phyloP scores from a whole-genome alignment of 2,329 filamentous ascomycete species.

The Tolypocladium ovalisporum region DNA sequence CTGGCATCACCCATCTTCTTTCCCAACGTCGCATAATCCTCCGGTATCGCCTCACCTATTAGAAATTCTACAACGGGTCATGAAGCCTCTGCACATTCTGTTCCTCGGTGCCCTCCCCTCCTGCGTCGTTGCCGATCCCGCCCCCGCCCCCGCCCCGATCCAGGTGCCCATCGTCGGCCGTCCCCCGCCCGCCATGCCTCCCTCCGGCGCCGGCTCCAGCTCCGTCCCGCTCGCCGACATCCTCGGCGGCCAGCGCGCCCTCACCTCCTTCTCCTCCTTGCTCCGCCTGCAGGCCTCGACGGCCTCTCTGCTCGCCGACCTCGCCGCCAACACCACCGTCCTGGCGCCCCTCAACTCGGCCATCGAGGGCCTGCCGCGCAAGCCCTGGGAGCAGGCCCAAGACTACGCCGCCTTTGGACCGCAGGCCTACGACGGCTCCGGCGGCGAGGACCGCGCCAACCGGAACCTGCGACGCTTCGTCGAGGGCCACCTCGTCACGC shows the following conservation, averaged over 20 bases:
- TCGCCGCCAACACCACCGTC: conserved; percentile 63
- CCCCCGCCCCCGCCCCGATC: conserved; percentile 6
- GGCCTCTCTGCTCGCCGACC: conserved; percentile 56
- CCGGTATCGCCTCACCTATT: background rate
- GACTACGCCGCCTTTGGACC: conserved; percentile 61
- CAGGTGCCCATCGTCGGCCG: conserved; percentile 7
- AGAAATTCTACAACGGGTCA: background rate
- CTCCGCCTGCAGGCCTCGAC: conserved; percentile 65
- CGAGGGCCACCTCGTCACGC: conserved; percentile 69
- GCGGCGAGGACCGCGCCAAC: conserved; percentile 65
- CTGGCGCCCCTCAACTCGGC: conserved; percentile 80
- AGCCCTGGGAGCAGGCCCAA: conserved; percentile 72
- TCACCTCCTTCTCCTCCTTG: conserved; percentile 78
- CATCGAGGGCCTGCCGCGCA: conserved; percentile 66
- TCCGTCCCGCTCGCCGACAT: conserved; percentile 71
- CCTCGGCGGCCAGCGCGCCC: conserved; percentile 63
- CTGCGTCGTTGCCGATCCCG: conserved; percentile 1
- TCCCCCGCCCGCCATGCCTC: conserved; percentile 11
- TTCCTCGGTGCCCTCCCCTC: conserved; percentile 1
- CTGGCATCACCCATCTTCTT: background rate
- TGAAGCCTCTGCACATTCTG: conserved; percentile 3
- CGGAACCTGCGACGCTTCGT: conserved; percentile 72
- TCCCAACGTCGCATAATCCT: background rate
- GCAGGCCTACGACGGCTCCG: conserved; percentile 63
- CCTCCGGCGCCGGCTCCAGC: conserved; percentile 17